Percentiles rank a stretch among this genome's conserved stretches.
Conservation (phyloP, 2,329 filamentous ascomycete genomes). For the Colletotrichum noveboracense region DNA sequence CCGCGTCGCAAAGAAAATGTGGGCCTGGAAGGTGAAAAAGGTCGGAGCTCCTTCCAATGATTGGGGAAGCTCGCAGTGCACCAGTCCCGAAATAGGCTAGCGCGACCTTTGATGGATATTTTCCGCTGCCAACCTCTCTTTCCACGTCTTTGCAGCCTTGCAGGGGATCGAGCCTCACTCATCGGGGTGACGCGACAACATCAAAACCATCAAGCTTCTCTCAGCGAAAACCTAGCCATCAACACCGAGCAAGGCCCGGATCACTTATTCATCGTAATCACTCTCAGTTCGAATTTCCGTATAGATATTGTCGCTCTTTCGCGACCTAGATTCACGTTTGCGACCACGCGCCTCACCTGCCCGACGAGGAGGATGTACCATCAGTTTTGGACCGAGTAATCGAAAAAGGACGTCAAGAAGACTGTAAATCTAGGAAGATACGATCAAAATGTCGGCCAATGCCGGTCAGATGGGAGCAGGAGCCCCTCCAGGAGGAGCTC, state of each 20-base stretch:
- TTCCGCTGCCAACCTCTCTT: constrained; percentile 14
- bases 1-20: background rate
- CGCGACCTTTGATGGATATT: background rate
- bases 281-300: background rate
- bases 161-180: constrained; percentile 14
- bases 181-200: constrained; percentile 8
- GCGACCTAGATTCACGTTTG: background rate
- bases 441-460: constrained; percentile 9
- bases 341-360: background rate
- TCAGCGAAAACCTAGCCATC: background rate
- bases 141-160: constrained; percentile 9
- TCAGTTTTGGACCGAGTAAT: background rate
- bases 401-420: background rate
- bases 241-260: background rate
- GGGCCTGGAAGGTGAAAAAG: background rate
- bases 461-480: constrained; percentile 7
- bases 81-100: background rate
- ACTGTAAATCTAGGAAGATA: background rate
- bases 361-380: background rate
- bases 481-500: background rate
- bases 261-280: background rate
- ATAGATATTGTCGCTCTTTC: background rate
- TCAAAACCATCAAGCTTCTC: constrained; percentile 2
- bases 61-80: background rate
- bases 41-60: background rate